Evolutionary conservation across 78 protist species (phyloP).

Genomic region (Dictyostelium citrinum): DNA sequence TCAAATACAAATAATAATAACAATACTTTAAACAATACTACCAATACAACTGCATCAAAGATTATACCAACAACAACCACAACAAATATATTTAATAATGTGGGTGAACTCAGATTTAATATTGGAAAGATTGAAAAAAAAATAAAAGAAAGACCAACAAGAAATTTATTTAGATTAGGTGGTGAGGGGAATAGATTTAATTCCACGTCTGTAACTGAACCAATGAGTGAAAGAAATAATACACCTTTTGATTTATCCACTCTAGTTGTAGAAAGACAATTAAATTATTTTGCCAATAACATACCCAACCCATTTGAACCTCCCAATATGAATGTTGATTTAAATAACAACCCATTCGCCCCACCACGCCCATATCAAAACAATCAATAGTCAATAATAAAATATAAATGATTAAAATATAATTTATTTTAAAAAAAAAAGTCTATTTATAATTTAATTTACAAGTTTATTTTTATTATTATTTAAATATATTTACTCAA

Average conservation of each 20-base stretch:
- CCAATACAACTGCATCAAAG: too few species aligned
- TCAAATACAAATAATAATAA: neutral
- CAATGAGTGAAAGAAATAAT: neutral
- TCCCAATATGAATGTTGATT: neutral
- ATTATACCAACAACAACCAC: too few species aligned
- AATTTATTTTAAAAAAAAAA: too few species aligned
- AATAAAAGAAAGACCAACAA: neutral
- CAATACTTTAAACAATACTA: too few species aligned
- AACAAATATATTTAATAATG: too few species aligned
- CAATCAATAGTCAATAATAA: neutral
- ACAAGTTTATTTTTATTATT: too few species aligned
- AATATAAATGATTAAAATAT: too few species aligned
- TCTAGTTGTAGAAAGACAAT: neutral
- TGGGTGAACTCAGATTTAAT: neutral
- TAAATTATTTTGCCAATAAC: neutral
- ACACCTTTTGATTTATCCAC: neutral
- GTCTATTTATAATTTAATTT: too few species aligned
- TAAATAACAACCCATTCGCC: neutral
- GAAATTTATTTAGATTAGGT: neutral
- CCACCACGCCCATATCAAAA: neutral
- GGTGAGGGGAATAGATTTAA: neutral
- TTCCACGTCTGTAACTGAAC: neutral
- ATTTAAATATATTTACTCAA: too few species aligned
- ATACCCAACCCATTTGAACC: neutral
- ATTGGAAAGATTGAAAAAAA: neutral